Base-by-base conservation (phyloP, 495 filamentous ascomycete genomes). In the Penicillium angulare region DNA sequence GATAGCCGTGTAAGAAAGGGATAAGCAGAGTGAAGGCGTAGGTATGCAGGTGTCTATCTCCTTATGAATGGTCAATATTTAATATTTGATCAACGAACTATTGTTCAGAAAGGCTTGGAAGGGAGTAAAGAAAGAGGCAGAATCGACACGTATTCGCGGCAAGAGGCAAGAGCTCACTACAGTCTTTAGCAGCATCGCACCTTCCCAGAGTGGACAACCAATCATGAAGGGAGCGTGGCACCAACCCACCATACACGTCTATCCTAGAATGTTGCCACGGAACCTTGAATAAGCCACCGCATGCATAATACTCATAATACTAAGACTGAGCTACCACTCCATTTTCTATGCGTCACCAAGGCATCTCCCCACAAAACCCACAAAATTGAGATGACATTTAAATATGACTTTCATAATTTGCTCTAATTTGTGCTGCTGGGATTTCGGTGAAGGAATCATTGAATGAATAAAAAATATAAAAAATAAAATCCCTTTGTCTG, bases 171-270 rank as follows among this genome's bases (percentile, higher is more conserved):
- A 35, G 33, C 16, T n/a, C 32, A n/a, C 12, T 15, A 23, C 38
- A 41, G 24, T 46, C 41, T 34, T 43, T 45, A 17, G 33, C 55
- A 57, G 50, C 55, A 22, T 57, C n/a, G 47, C 54, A 59, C 50
- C 21, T 36, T 54, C 55, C 55, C 39, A 52, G 56, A 56, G 44
- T 47, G 44, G 38, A 24, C 33, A 36, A 24, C 52, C 52, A 59
- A 59, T 59, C 7, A 15, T 8, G 12, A 16, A 8, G 3, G 10
- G 47, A 7, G 38, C 9, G 56, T 59, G 56, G 56, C 24, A 20
- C 18, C n/a, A 50, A 34, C 1, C 3, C 5, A 36, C 34, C 41
- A 29, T 32, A 50, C 52, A 55, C 32, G 47, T 50, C 52, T 5
- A 46, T 27, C 13, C 16, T 7, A 0, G 7, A 9, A n/a, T 44